These are phyloP conservation scores for Xylaria sp. DNA, from an alignment of 2,329 filamentous ascomycete species.

Conservation along the genomic window DNA sequence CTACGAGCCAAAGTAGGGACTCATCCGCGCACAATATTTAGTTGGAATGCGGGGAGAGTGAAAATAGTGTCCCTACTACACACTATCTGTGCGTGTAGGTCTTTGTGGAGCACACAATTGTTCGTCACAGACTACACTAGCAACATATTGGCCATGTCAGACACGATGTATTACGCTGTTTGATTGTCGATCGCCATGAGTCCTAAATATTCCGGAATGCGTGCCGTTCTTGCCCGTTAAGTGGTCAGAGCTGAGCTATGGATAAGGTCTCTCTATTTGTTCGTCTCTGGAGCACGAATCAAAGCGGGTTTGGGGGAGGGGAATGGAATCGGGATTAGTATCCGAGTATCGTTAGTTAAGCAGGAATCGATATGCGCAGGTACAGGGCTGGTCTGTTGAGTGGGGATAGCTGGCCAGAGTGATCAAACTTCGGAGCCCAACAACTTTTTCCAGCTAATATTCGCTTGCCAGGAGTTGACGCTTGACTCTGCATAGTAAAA, in stretches of 20 bases:
- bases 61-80: constrained; percentile 4
- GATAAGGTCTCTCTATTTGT: constrained; percentile 11
- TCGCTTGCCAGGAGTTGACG: neutral
- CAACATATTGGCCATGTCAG: neutral
- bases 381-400: constrained; percentile 3
- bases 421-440: constrained; percentile 5
- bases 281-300: constrained; percentile 8
- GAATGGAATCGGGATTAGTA: constrained; percentile 11
- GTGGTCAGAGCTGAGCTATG: neutral
- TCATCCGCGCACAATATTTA: constrained; percentile 26
- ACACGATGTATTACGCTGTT: constrained; percentile 2
- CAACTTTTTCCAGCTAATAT: constrained; percentile 5
- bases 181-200: neutral
- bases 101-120: constrained; percentile 15
- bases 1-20: constrained; percentile 14
- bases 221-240: constrained; percentile 1
- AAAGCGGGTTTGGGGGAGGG: neutral
- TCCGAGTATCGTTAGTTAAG: neutral
- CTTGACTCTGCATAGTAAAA: constrained; percentile 3
- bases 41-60: constrained; percentile 30
- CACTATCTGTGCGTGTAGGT: neutral
- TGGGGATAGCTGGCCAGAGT: constrained; percentile 2
- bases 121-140: constrained; percentile 1
- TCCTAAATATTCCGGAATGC: constrained; percentile 4
- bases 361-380: constrained; percentile 8